Base-by-base conservation (phyloP, 805 yeast species). In the Dipodascus geniculatus region DNA sequence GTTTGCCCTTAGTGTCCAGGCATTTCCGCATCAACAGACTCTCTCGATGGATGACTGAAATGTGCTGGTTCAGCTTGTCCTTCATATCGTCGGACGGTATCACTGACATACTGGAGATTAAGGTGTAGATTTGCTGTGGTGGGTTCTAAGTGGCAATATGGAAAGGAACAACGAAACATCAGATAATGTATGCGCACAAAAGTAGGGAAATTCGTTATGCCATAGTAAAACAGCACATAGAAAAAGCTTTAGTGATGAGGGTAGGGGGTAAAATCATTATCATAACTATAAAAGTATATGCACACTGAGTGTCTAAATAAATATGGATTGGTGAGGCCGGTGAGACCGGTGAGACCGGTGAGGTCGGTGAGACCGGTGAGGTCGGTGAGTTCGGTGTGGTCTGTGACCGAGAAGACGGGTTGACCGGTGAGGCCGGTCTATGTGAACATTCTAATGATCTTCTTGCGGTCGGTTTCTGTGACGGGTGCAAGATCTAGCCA, bases 1-100 rank as follows among this genome's bases (percentile, higher is more conserved):
- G 75, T 63, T 80, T 80, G 53, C 80, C 81, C 60, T 80, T 79
- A 11, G 80, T 74, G 55, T 81, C 83, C 55, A 91, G 73, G 60
- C 87, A 79, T 62, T 81, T 83, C 59, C 83, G 80, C 96, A 91
- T 88, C 63, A 77, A 76, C 51, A 72, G 71, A 2, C 85, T 80
- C 65, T 90, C 95, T 58, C 82, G 85, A 57, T 76, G 77, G 61
- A 90, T 86, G 51, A 71, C 69, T 24, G 63, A 61, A 56, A 74
- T 67, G 3, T 83, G 73, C 51, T 73, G 74, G 33, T 77, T 78
- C 51, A 80, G 68, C 51, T 20, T 49, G n/a, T 23, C 31, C 24
- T 16, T 14, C 28, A 22, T 11, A 17, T 47, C 49, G 16, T 47
- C 49, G 19, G 49, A 6, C 22, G 48, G 6, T 17, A 17, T 23